phyloP scores from a whole-genome alignment of 2,329 filamentous ascomycete species.

The Kalmusia sp. region DNA sequence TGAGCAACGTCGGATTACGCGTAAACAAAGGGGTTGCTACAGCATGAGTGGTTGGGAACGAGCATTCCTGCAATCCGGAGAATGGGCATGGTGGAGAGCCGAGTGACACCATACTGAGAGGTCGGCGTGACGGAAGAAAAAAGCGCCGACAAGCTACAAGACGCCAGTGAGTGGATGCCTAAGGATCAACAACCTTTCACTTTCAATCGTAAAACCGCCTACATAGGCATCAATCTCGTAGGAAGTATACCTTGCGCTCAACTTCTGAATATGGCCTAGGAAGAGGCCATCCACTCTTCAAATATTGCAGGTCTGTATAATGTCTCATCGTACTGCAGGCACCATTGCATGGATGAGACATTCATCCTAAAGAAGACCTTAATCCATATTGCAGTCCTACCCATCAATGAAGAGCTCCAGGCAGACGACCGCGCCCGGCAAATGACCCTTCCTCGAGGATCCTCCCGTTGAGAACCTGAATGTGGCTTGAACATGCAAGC shows the following conservation, averaged over 20 bases:
- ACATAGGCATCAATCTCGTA: not conserved
- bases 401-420: not conserved
- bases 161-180: not conserved
- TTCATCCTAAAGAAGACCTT: not conserved
- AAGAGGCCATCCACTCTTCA: not conserved
- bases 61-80: not conserved
- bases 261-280: not conserved
- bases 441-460: not conserved
- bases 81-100: conserved; percentile 37
- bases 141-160: conserved; percentile 22
- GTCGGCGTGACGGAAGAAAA: conserved; percentile 32
- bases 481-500: not conserved
- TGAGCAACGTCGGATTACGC: conserved; percentile 2
- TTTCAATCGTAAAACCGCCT: not conserved
- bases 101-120: conserved; percentile 16
- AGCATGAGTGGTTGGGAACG: conserved; percentile 10
- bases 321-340: conserved; percentile 1
- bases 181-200: not conserved
- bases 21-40: conserved; percentile 1
- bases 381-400: too few species aligned
- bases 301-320: not conserved
- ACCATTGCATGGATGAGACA: not conserved
- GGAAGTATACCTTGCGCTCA: not conserved
- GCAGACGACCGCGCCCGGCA: not conserved
- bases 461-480: not conserved